Conservation (phyloP, 805 yeast species). For the Ogataea paradorogensis region DNA sequence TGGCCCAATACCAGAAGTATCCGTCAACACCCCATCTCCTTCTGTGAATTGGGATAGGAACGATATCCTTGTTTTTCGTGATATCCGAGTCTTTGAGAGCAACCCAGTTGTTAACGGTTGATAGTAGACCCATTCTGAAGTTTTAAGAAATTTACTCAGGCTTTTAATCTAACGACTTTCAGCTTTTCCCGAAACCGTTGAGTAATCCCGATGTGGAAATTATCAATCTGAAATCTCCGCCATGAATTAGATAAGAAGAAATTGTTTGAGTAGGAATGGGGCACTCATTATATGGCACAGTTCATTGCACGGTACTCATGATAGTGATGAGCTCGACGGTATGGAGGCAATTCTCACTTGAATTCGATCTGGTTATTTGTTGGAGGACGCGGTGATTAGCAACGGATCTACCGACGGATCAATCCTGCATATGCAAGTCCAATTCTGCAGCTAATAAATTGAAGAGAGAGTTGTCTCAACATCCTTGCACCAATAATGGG, state of each 20-base stretch:
- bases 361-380: too few relatives aligned
- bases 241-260: not conserved
- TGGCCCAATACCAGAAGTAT: conserved; percentile 20
- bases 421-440: too few relatives aligned
- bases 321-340: too few relatives aligned
- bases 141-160: not conserved
- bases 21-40: conserved; percentile 36
- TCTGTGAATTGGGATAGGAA: conserved; percentile 38
- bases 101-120: not conserved
- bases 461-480: too few relatives aligned
- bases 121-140: conserved; percentile 1
- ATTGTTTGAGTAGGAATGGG: too few relatives aligned
- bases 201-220: not conserved
- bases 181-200: not conserved
- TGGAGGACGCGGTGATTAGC: too few relatives aligned
- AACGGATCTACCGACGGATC: too few relatives aligned
- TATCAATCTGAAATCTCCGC: not conserved
- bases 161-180: not conserved
- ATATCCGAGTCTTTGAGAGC: conserved; percentile 5
- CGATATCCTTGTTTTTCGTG: conserved; percentile 25
- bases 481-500: too few relatives aligned
- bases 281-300: too few relatives aligned
- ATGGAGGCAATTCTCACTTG: too few relatives aligned
- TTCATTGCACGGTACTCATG: too few relatives aligned
- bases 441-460: too few relatives aligned